Percentiles rank a stretch among this genome's conserved stretches.
Conservation (phyloP, 2,329 filamentous ascomycete species). For the Aureobasidium sp. region DNA sequence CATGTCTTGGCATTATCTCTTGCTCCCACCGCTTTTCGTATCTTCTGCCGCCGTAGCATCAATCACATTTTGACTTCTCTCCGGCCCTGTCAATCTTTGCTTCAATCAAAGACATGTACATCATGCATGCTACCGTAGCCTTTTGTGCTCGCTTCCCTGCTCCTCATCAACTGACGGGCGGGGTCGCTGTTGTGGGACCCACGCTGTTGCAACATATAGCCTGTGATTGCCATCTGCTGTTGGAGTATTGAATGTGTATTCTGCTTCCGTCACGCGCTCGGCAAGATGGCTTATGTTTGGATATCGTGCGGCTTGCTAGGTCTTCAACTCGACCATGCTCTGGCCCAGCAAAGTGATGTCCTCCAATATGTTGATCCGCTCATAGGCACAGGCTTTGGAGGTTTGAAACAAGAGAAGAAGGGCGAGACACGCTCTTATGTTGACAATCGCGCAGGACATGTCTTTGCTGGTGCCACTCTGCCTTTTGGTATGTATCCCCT, state of each 20-base stretch:
- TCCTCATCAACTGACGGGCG: constrained; percentile 4
- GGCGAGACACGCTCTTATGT: constrained; percentile 8
- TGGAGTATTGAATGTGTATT: too few species aligned
- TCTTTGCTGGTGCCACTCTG: constrained; percentile 38
- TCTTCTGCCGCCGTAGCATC: not conserved
- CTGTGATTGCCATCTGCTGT: not conserved
- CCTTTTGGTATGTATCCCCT: constrained; percentile 28
- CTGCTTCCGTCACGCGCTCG: not conserved
- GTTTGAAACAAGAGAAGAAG: constrained; percentile 17
- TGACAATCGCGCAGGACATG: constrained; percentile 28
- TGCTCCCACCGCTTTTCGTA: not conserved
- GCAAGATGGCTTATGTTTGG: not conserved
- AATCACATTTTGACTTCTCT: not conserved
- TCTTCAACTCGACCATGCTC: not conserved
- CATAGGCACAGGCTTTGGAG: constrained; percentile 35
- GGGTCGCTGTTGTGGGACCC: not conserved
- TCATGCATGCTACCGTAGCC: constrained; percentile 6
- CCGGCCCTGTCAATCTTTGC: not conserved
- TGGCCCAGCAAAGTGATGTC: constrained; percentile 17
- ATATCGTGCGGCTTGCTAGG: not conserved
- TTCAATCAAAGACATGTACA: not conserved
- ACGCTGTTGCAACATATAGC: not conserved
- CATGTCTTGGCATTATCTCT: not conserved
- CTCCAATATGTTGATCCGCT: constrained; percentile 33
- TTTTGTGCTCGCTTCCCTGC: not conserved